Evolutionary conservation across 2,329 filamentous ascomycete species (phyloP).

Genomic region (Capronia americana): DNA sequence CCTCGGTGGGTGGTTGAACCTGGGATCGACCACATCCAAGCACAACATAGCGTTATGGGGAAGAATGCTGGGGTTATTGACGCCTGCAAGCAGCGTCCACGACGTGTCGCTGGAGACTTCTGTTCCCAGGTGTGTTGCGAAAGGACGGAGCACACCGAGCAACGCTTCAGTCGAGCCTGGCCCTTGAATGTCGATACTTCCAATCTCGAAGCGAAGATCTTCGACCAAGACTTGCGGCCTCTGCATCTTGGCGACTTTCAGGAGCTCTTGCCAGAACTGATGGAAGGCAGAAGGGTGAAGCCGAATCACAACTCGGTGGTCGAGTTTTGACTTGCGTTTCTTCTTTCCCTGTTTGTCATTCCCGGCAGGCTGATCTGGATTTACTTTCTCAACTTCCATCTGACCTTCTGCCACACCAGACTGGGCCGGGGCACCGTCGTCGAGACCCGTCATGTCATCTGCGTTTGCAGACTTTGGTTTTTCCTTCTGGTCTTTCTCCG

Average conservation of each 20-base stretch:
- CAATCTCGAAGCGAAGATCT: slow-evolving; percentile 74
- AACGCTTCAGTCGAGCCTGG: slow-evolving; percentile 82
- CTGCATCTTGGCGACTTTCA: slow-evolving; percentile 65
- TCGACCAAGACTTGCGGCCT: slow-evolving; percentile 67
- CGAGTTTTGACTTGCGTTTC: slow-evolving; percentile 46
- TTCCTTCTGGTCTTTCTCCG: slow-evolving; percentile 38
- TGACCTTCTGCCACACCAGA: background rate
- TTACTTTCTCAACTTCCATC: slow-evolving; percentile 8
- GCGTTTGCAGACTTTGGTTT: background rate
- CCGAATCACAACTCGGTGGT: slow-evolving; percentile 69
- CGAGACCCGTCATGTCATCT: background rate
- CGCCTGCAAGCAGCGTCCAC: slow-evolving; percentile 52
- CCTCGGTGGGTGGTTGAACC: slow-evolving; percentile 76
- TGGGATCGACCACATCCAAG: slow-evolving; percentile 79
- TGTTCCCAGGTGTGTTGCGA: slow-evolving; percentile 45
- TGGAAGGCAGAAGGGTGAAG: slow-evolving; percentile 80
- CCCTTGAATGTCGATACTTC: slow-evolving; percentile 72
- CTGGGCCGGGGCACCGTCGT: background rate
- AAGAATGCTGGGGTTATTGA: slow-evolving; percentile 73
- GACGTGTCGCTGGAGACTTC: slow-evolving; percentile 40
- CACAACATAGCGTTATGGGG: slow-evolving; percentile 73
- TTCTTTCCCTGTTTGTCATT: background rate
- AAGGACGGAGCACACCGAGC: slow-evolving; percentile 68
- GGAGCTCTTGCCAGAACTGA: slow-evolving; percentile 67
- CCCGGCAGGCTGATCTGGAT: background rate